phyloP scores from a whole-genome alignment of 1,284 basidiomycete species.

The Sporisorium exsertum region DNA sequence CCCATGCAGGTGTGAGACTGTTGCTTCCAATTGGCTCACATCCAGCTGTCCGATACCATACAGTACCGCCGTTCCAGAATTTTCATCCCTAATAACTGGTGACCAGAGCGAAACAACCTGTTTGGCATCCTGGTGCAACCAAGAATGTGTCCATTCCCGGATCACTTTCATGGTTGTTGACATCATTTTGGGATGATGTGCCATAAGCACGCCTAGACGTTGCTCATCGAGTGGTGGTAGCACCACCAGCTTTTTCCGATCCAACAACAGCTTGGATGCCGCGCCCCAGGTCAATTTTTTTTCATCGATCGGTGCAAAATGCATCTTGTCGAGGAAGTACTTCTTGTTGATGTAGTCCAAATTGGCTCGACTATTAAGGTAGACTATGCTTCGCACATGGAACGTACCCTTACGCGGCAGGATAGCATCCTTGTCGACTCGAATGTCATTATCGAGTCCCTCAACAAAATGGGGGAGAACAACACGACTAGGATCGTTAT shows the following conservation, averaged over 20 bases:
- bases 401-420: too few species aligned
- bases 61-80: constrained; percentile 8
- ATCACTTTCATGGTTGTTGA: not conserved
- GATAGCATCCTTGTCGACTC: not conserved
- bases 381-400: not conserved
- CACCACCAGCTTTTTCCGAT: not conserved
- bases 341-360: constrained; percentile 2
- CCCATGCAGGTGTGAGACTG: too few species aligned
- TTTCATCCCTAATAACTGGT: constrained; percentile 3
- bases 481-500: too few species aligned
- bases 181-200: not conserved
- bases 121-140: not conserved
- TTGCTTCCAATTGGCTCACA: too few species aligned
- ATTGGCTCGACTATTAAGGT: constrained; percentile 5
- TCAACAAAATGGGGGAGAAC: not conserved
- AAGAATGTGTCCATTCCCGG: not conserved
- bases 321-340: constrained; percentile 8
- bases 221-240: constrained; percentile 3
- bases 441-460: too few species aligned
- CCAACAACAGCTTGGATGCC: not conserved
- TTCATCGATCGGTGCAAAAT: constrained; percentile 10
- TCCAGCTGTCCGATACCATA: constrained; percentile 23
- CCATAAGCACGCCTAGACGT: constrained; percentile 5
- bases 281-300: not conserved
- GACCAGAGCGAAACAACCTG: constrained; percentile 26